Evolutionary conservation across 2,329 filamentous ascomycete species (phyloP).

Genomic region (Cladosporium sp.): DNA sequence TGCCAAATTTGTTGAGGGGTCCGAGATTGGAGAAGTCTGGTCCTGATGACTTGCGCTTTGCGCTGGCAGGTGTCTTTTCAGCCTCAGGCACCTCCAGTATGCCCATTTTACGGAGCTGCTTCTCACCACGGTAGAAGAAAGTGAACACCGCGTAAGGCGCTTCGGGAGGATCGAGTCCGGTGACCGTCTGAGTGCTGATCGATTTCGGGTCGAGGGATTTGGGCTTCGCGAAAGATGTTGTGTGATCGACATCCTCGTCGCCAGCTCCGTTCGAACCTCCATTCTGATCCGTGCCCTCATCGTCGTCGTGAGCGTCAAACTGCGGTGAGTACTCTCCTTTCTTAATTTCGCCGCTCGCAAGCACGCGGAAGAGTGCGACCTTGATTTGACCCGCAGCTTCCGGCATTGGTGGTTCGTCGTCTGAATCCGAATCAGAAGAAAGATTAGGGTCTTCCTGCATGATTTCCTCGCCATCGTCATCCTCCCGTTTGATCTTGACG

Average conservation of each 20-base stretch:
- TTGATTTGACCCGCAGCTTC: constrained; percentile 98
- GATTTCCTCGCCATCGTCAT: constrained; percentile 57
- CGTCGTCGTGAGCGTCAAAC: constrained; percentile 93
- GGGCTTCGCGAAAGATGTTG: constrained; percentile 93
- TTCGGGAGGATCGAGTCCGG: constrained; percentile 90
- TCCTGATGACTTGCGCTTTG: constrained; percentile 74
- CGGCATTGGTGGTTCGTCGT: constrained; percentile 78
- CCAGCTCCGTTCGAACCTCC: constrained; percentile 51
- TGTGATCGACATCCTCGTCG: constrained; percentile 87
- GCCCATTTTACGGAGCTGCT: constrained; percentile 94
- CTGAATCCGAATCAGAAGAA: constrained; percentile 62
- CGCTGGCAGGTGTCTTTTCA: constrained; percentile 48
- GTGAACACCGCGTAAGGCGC: constrained; percentile 96
- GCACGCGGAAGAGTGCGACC: constrained; percentile 88
- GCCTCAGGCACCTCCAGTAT: constrained; percentile 61
- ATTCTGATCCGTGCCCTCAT: constrained; percentile 57
- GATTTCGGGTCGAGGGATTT: constrained; percentile 94
- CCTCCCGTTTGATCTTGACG: constrained; percentile 32
- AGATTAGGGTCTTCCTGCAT: constrained; percentile 63
- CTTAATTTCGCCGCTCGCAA: constrained; percentile 95
- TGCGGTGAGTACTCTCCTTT: constrained; percentile 96
- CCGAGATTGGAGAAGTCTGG: constrained; percentile 80
- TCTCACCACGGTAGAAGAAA: constrained; percentile 93
- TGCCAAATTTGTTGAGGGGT: constrained; percentile 78
- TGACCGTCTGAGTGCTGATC: constrained; percentile 98